These are phyloP conservation scores for Cucumis cinereus DNA, from an alignment of 306 rosid genomes.

Conservation along the genomic window DNA sequence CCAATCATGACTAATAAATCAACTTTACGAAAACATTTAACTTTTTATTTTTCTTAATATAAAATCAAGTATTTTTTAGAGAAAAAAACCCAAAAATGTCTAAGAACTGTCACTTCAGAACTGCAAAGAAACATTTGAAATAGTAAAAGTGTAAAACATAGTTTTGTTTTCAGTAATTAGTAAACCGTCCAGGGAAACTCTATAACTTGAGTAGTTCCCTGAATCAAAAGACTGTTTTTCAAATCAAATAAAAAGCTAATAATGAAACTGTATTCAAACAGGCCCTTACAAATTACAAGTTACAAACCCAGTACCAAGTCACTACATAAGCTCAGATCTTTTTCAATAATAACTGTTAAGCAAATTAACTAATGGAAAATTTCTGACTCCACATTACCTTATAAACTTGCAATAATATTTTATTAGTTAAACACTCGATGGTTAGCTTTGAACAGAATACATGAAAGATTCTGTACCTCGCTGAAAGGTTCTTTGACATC, in stretches of 20 bases:
- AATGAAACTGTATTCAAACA: neutral
- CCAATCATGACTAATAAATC: neutral
- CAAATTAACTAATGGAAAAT: neutral
- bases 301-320: neutral
- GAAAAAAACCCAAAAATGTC: neutral
- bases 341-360: neutral
- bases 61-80: neutral
- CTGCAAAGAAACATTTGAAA: neutral
- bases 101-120: neutral
- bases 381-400: neutral
- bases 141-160: neutral
- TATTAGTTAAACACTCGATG: neutral
- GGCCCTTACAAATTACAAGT: neutral
- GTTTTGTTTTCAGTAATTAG: neutral
- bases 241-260: neutral
- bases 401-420: neutral
- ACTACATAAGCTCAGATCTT: neutral
- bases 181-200: neutral
- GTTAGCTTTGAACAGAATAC: neutral
- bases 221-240: neutral
- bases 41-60: neutral
- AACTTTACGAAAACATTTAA: neutral
- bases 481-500: slow-evolving; percentile 90
- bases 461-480: slow-evolving; percentile 43
- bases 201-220: neutral